A percentile compares a stretch with the other conserved stretches of the same genome.
phyloP scores from a whole-genome alignment of 2,329 filamentous ascomycete species.

The Hypoxylon rubiginosum region DNA sequence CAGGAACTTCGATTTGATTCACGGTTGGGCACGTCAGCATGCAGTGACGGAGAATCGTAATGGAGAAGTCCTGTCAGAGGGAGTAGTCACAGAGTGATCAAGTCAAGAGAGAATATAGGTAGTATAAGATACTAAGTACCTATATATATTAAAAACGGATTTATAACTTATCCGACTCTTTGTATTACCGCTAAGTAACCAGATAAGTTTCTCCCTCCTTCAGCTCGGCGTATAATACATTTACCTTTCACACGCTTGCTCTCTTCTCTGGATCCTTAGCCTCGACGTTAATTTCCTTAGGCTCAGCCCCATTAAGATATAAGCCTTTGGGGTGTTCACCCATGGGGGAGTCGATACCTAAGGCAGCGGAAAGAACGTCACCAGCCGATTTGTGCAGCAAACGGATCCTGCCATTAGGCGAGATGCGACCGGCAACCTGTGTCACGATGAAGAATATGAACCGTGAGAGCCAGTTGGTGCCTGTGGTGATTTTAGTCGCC shows the following conservation, averaged over 20 bases:
- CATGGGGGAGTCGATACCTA: slow-evolving; percentile 62
- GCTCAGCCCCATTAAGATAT: slow-evolving; percentile 52
- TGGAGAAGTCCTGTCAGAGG: too few species aligned
- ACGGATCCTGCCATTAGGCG: slow-evolving; percentile 7
- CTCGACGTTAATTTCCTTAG: slow-evolving; percentile 53
- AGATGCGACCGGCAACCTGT: slow-evolving; percentile 37
- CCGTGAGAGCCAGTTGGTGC: slow-evolving; percentile 10
- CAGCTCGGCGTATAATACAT: slow-evolving; percentile 32
- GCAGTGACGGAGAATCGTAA: too few species aligned
- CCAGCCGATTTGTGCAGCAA: too few species aligned
- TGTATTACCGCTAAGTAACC: too few species aligned
- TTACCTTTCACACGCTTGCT: slow-evolving; percentile 40
- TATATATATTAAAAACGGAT: too few species aligned
- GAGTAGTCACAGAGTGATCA: too few species aligned
- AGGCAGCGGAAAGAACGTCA: slow-evolving; percentile 57
- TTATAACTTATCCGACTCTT: too few species aligned
- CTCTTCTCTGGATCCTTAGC: slow-evolving; percentile 44
- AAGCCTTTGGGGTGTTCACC: slow-evolving; percentile 60
- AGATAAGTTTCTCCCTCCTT: slow-evolving; percentile 12
- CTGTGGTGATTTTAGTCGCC: slow-evolving; percentile 19
- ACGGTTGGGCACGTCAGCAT: too few species aligned
- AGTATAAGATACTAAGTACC: too few species aligned
- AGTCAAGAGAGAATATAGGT: too few species aligned
- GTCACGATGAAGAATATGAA: slow-evolving; percentile 17
- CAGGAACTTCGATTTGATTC: too few species aligned